Conservation (phyloP, 768 basidiomycete genomes). For the Leucocoprinus sp. region DNA sequence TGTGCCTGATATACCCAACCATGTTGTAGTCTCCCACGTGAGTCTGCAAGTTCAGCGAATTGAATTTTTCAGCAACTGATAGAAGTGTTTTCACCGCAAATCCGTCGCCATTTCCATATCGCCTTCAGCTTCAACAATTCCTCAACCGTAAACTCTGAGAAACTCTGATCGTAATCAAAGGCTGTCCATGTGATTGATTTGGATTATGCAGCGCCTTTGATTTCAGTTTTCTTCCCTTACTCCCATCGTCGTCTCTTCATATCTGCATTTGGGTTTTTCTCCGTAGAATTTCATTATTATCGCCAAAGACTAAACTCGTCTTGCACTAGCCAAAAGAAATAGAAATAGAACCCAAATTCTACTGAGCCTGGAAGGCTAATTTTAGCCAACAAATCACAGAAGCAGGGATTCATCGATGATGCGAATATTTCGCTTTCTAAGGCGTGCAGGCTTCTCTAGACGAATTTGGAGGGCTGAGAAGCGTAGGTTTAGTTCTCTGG, state of each 20-base stretch:
- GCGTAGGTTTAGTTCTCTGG: neutral
- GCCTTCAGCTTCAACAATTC: neutral
- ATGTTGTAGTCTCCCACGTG: neutral
- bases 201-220: slow-evolving; percentile 1
- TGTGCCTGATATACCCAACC: neutral
- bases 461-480: neutral
- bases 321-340: neutral
- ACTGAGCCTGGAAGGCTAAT: neutral
- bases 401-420: slow-evolving; percentile 3
- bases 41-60: too few species aligned
- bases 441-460: neutral
- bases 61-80: too few species aligned
- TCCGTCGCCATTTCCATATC: neutral
- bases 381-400: slow-evolving; percentile 5
- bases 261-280: neutral
- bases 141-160: neutral
- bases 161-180: slow-evolving; percentile 9
- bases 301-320: neutral
- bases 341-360: neutral
- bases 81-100: neutral
- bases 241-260: neutral
- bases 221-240: neutral
- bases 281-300: neutral
- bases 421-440: slow-evolving; percentile 7
- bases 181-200: slow-evolving; percentile 1